Evolutionary conservation across 345 rosid genomes (phyloP), one percentile per base, ranked within the genome.

Genomic region (Populus tremula): DNA sequence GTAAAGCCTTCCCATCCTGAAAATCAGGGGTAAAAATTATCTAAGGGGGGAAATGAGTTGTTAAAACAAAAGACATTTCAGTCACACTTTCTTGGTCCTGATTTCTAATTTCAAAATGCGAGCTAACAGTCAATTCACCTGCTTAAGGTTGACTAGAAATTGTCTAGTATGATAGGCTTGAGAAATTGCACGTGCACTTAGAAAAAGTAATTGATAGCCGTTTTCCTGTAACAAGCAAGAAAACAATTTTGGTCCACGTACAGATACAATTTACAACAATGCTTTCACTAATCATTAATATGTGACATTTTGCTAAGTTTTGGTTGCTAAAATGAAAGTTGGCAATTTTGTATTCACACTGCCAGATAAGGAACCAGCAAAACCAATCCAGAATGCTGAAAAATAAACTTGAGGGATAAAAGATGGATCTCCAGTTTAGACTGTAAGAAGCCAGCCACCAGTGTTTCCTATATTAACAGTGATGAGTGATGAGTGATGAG

Each of bases 171-270:
- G 82, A 74, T 95, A 89, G 33, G 99, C 98, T 84, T 96, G 99
- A 75, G 97, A 87, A 77, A 96, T 96, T 31, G 99, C 93, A 5
- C 99, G 98, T 21, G 99, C 99, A 78, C 99, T 96, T 23, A 96
- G 88, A 76, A 93, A 96, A 61, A 96, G 96, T 83, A 96, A 81
- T 73, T 93, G 92, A 85, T 96, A 96, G 77, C 98, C 99, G 72
- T 96, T 96, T 84, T 96, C 98, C 98, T 96, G 92, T 65, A 80
- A 82, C 25, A 80, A 41, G 62, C 65, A 69, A 72, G 73, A 50
- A 75, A 73, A 38, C 2, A 18, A 67, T 67, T 56, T 38, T 10
- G 21, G 35, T 49, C 25, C 47, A 31, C 31, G 38, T 29, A 21
- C n/a, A 73, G 74, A 63, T 11, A 63, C 14, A 27, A 21, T 62